Conservation (phyloP, 495 filamentous ascomycete genomes). For the Trichocladium uniseriatum region DNA sequence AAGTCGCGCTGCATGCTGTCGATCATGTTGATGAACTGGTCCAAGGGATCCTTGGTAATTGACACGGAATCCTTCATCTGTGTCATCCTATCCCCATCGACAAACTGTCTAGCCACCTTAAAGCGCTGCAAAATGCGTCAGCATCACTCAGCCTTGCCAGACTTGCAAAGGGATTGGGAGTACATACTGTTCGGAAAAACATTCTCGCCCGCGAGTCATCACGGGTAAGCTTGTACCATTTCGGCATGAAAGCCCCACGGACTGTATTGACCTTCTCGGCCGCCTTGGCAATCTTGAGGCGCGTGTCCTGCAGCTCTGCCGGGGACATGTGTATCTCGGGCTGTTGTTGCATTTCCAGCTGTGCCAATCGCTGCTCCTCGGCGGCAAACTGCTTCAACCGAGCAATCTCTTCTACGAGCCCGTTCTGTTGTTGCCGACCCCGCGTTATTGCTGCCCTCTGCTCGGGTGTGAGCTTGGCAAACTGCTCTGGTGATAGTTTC, state of each 20-base stretch:
- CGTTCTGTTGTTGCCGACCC: constrained; percentile 31
- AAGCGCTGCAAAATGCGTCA: constrained; percentile 41
- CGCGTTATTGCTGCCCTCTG: constrained; percentile 36
- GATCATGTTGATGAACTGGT: constrained; percentile 39
- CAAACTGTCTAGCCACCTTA: constrained; percentile 51
- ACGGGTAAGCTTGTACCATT: constrained; percentile 34
- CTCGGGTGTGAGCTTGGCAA: constrained; percentile 26
- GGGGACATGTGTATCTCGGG: constrained; percentile 28
- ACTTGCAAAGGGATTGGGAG: background rate
- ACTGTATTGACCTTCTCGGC: constrained; percentile 28
- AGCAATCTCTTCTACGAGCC: constrained; percentile 24
- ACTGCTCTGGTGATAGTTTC: constrained; percentile 1
- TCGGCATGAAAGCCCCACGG: constrained; percentile 21
- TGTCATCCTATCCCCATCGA: constrained; percentile 41
- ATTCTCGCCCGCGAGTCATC: constrained; percentile 36
- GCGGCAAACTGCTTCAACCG: constrained; percentile 25
- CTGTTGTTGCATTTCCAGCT: constrained; percentile 22
- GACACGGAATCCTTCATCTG: constrained; percentile 44
- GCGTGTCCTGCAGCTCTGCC: constrained; percentile 28
- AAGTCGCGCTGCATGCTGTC: constrained; percentile 30
- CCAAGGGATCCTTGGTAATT: constrained; percentile 47
- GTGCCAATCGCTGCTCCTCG: constrained; percentile 21
- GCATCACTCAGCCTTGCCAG: constrained; percentile 3
- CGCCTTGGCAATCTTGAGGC: constrained; percentile 25
- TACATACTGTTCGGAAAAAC: constrained; percentile 41